A percentile compares a stretch with the other conserved stretches of the same genome.
Evolutionary conservation across 164 flowering plant species (phyloP).

Genomic region (Umbellularia californica): DNA sequence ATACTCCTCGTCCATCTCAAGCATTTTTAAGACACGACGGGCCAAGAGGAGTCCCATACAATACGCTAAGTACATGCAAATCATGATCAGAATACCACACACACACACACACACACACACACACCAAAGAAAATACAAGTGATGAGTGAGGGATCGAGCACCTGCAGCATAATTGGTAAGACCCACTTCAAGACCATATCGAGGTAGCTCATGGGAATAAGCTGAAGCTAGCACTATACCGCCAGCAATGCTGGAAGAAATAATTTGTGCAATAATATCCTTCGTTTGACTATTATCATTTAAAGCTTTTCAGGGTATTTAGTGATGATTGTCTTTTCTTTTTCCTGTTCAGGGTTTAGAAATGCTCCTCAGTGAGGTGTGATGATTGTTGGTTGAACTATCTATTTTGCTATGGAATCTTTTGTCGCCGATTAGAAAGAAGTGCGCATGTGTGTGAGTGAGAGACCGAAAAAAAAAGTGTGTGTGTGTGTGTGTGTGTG

Average conservation of each 20-base stretch:
- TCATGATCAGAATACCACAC: not conserved
- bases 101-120: too few species aligned
- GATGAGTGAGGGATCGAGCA: conserved; percentile 4
- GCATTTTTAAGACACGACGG: conserved; percentile 38
- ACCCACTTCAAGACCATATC: conserved; percentile 82
- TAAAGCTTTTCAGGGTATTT: too few species aligned
- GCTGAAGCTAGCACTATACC: conserved; percentile 78
- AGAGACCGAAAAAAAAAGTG: too few species aligned
- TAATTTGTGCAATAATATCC: conserved; percentile 70
- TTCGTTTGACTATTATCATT: conserved; percentile 62
- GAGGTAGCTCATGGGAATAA: conserved; percentile 80
- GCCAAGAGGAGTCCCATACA: conserved; percentile 49
- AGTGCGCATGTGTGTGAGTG: too few species aligned
- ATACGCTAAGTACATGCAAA: conserved; percentile 20
- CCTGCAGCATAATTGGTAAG: conserved; percentile 96
- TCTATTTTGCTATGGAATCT: too few species aligned
- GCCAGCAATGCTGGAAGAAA: conserved; percentile 79
- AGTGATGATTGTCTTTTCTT: too few species aligned
- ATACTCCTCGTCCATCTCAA: conserved; percentile 41
- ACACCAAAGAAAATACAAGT: not conserved
- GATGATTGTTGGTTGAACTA: too few species aligned
- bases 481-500: too few species aligned
- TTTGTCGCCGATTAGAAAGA: too few species aligned
- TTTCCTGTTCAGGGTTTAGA: too few species aligned
- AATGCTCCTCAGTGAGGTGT: too few species aligned